Conservation (phyloP, 1,139 yeast genomes). For the Geotrichum cucujoidarum region DNA sequence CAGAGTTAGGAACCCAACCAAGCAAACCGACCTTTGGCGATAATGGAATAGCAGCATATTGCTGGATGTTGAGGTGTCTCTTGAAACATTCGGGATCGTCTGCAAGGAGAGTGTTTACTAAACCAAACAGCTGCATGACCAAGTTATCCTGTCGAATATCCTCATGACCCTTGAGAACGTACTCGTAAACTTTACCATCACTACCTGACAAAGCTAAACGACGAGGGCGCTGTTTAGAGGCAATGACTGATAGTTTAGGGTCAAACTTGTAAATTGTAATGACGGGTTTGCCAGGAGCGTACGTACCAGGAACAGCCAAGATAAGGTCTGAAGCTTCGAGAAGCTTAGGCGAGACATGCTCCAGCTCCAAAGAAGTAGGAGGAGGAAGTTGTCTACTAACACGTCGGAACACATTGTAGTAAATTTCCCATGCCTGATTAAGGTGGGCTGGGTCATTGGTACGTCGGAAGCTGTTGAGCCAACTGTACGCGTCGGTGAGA, state of each 20-base stretch:
- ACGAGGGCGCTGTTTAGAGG: conserved; percentile 95
- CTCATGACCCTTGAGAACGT: conserved; percentile 87
- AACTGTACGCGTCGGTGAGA: conserved; percentile 84
- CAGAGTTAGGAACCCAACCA: conserved; percentile 97
- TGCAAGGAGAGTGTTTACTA: conserved; percentile 82
- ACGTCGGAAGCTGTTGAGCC: conserved; percentile 81
- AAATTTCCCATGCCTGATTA: conserved; percentile 97
- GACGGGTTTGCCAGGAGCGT: conserved; percentile 77
- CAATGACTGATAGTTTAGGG: conserved; percentile 76
- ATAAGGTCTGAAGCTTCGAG: conserved; percentile 75
- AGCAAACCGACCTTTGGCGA: conserved; percentile 95
- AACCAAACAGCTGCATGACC: conserved; percentile 95
- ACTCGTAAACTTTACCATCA: conserved; percentile 87
- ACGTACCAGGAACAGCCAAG: conserved; percentile 92
- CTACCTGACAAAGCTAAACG: conserved; percentile 73
- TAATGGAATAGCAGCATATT: conserved; percentile 87
- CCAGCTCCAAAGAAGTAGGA: conserved; percentile 77
- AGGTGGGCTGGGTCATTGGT: conserved; percentile 83
- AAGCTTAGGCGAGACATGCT: conserved; percentile 87
- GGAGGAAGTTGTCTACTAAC: conserved; percentile 87
- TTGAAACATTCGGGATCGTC: conserved; percentile 95
- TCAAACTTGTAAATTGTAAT: conserved; percentile 71
- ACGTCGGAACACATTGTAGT: conserved; percentile 87
- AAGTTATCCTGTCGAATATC: conserved; percentile 96
- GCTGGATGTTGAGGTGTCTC: conserved; percentile 89